phyloP scores from a whole-genome alignment of 1,284 basidiomycete genomes.

The Cerioporus squamosus region DNA sequence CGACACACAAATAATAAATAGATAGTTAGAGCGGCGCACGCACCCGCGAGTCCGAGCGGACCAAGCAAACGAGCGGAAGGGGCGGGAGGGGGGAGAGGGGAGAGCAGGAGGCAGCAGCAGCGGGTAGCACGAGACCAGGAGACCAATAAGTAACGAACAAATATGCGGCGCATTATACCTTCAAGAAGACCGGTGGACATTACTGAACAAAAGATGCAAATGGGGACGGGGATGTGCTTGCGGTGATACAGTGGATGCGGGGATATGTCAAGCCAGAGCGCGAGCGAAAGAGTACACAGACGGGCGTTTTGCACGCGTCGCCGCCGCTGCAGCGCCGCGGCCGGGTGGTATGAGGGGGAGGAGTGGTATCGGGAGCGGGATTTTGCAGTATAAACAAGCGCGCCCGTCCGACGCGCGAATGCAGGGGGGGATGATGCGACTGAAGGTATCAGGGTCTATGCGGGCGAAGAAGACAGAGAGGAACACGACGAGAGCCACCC shows the following conservation, averaged over 20 bases:
- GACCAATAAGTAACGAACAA: constrained; percentile 36
- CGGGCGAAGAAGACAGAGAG: not conserved
- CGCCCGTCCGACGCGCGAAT: constrained; percentile 23
- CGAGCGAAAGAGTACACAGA: constrained; percentile 25
- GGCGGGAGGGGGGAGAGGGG: constrained; percentile 11
- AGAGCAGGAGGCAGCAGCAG: not conserved
- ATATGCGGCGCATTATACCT: constrained; percentile 23
- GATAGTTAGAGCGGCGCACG: constrained; percentile 22
- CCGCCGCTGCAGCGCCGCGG: constrained; percentile 24
- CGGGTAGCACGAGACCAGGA: constrained; percentile 1
- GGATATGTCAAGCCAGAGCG: constrained; percentile 15
- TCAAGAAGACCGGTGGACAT: constrained; percentile 26
- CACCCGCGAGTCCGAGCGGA: constrained; percentile 18
- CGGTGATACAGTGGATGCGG: constrained; percentile 29
- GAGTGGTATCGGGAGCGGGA: constrained; percentile 25
- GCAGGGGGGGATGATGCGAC: constrained; percentile 7
- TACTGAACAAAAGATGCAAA: constrained; percentile 24
- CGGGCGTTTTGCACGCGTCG: constrained; percentile 27
- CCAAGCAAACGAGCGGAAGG: constrained; percentile 20
- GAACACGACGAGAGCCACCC: not conserved
- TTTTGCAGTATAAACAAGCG: constrained; percentile 32
- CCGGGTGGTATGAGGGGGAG: constrained; percentile 19
- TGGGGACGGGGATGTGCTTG: constrained; percentile 16
- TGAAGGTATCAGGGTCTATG: constrained; percentile 22
- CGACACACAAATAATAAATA: constrained; percentile 31